Conservation (phyloP, 805 yeast species). For the Candida broadrunensis region DNA sequence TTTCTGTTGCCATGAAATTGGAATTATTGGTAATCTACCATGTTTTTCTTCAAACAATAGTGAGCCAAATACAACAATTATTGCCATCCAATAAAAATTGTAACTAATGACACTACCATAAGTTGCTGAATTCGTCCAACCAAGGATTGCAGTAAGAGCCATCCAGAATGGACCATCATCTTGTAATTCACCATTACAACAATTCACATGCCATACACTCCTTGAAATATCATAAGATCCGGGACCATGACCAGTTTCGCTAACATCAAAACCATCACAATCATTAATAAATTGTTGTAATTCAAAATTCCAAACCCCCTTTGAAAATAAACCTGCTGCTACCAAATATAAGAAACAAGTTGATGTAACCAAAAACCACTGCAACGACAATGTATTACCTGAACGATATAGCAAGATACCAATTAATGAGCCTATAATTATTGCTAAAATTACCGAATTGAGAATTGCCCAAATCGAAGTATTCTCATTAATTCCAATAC, state of each 20-base stretch:
- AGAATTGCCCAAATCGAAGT: slow-evolving; percentile 30
- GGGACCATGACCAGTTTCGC: slow-evolving; percentile 45
- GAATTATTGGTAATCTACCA: slow-evolving; percentile 37
- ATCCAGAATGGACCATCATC: slow-evolving; percentile 45
- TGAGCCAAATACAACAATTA: slow-evolving; percentile 26
- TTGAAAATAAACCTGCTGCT: slow-evolving; percentile 42
- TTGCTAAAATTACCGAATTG: slow-evolving; percentile 24
- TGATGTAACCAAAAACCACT: slow-evolving; percentile 35
- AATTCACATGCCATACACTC: slow-evolving; percentile 46
- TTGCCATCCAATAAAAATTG: slow-evolving; percentile 34
- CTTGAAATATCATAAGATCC: slow-evolving; percentile 41
- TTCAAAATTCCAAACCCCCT: slow-evolving; percentile 45
- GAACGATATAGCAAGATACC: slow-evolving; percentile 36
- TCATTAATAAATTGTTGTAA: slow-evolving; percentile 33
- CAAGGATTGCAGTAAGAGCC: slow-evolving; percentile 43
- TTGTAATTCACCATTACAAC: slow-evolving; percentile 40
- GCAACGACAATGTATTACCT: slow-evolving; percentile 41
- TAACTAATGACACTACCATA: slow-evolving; percentile 40
- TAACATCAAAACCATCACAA: slow-evolving; percentile 41
- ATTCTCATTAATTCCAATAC: slow-evolving; percentile 38
- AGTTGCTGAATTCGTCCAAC: slow-evolving; percentile 47
- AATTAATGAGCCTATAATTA: slow-evolving; percentile 27
- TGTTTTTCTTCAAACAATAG: slow-evolving; percentile 34
- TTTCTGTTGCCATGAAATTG: slow-evolving; percentile 36
- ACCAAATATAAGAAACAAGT: slow-evolving; percentile 42